Percentiles rank a stretch among this genome's conserved stretches.
These are phyloP conservation scores for Gossypium raimondii DNA, from an alignment of 345 rosid species.

Conservation along the genomic window DNA sequence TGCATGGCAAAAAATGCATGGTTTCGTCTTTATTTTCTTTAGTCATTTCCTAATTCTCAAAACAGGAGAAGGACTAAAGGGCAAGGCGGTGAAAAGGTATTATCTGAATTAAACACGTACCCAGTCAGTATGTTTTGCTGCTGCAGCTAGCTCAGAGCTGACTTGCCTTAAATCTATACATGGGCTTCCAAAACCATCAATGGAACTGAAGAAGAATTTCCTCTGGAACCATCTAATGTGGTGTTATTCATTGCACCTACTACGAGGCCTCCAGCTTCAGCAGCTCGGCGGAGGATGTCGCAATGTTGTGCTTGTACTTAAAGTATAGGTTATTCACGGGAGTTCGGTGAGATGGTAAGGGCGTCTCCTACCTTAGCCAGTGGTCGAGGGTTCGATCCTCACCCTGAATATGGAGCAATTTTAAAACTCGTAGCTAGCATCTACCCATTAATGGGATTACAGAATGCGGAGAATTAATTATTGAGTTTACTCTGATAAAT, in stretches of 20 bases:
- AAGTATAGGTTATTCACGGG: neutral
- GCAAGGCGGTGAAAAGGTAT: neutral
- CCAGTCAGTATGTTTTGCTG: conserved; percentile 89
- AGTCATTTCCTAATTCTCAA: neutral
- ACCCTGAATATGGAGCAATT: no score
- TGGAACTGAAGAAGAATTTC: conserved; percentile 61
- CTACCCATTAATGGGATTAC: no score
- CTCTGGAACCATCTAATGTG: conserved; percentile 33
- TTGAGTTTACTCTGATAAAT: rapidly evolving
- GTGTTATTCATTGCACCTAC: neutral
- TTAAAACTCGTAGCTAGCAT: no score
- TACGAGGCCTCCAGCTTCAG: neutral
- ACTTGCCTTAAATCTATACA: conserved; percentile 96
- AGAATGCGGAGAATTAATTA: no score
- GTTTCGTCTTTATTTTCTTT: neutral
- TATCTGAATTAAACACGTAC: conserved; percentile 32
- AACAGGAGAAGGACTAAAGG: neutral
- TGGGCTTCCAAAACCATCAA: conserved; percentile 98
- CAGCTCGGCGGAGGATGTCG: conserved; percentile 77
- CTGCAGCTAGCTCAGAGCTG: conserved; percentile 97
- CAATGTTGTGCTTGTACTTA: conserved; percentile 55
- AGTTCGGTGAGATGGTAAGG: no score
- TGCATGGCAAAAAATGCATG: conserved; percentile 23
- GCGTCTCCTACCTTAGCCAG: no score
- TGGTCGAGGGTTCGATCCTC: no score